Percentiles rank a stretch among this genome's conserved stretches.
These are phyloP conservation scores for Penicillium sp. DNA, from an alignment of 2,329 filamentous ascomycete genomes.

Conservation along the genomic window DNA sequence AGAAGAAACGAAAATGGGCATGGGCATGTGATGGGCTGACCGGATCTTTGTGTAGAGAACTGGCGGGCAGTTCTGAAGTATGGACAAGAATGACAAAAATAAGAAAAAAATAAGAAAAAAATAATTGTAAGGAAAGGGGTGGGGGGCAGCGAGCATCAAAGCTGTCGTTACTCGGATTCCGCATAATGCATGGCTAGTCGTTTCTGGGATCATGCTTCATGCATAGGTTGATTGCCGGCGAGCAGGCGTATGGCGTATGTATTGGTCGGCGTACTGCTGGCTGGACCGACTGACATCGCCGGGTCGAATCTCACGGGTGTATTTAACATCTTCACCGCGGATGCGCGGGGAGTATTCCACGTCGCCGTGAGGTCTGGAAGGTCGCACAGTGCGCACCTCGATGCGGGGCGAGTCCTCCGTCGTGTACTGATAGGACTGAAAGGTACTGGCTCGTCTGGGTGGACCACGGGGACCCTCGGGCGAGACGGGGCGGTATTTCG, in stretches of 20 bases:
- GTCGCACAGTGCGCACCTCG: conserved; percentile 22
- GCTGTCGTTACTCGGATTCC: conserved; percentile 20
- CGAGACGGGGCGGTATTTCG: conserved; percentile 29
- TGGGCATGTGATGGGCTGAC: not conserved
- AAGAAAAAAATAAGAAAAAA: not conserved
- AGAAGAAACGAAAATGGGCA: not conserved
- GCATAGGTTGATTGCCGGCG: conserved; percentile 27
- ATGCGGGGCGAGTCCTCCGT: conserved; percentile 22
- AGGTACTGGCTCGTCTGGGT: conserved; percentile 30
- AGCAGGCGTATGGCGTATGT: conserved; percentile 17
- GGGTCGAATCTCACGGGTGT: conserved; percentile 25
- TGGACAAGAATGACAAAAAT: conserved; percentile 13
- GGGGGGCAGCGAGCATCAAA: not conserved
- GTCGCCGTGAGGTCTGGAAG: conserved; percentile 21
- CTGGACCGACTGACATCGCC: conserved; percentile 19
- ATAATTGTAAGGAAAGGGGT: not conserved
- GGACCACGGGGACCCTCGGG: conserved; percentile 24
- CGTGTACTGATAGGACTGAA: conserved; percentile 28
- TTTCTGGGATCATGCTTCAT: conserved; percentile 12
- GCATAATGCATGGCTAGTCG: not conserved
- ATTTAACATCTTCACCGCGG: conserved; percentile 29
- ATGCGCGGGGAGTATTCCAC: conserved; percentile 21
- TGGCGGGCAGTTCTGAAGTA: conserved; percentile 9
- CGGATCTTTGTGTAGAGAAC: not conserved
- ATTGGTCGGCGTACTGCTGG: conserved; percentile 18